Evolutionary conservation across 2,329 filamentous ascomycete genomes (phyloP).

Genomic region (Phyllosticta capitalensis): DNA sequence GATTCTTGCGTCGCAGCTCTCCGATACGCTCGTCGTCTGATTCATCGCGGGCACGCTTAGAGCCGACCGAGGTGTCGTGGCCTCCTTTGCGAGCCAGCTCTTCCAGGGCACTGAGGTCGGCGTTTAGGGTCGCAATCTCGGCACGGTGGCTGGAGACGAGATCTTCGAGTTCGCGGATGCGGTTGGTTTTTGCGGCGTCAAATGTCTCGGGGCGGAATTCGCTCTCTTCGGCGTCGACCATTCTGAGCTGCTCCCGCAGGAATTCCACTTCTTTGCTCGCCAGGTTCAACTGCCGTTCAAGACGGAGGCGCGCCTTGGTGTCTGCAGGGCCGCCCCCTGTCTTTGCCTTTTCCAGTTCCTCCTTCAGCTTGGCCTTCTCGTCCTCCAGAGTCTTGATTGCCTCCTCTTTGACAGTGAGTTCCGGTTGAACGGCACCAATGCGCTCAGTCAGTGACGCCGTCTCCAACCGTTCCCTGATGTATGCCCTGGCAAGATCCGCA

Average conservation of each 20-base stretch:
- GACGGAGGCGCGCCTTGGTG: constrained; percentile 57
- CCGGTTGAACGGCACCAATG: constrained; percentile 68
- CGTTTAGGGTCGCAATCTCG: constrained; percentile 66
- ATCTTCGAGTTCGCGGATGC: constrained; percentile 73
- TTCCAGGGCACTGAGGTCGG: constrained; percentile 62
- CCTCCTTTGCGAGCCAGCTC: constrained; percentile 27
- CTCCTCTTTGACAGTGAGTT: constrained; percentile 67
- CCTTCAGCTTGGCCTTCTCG: constrained; percentile 54
- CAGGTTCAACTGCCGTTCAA: constrained; percentile 78
- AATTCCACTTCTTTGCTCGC: constrained; percentile 92
- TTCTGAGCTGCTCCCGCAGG: constrained; percentile 81
- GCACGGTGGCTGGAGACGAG: constrained; percentile 77
- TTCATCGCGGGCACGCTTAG: constrained; percentile 53
- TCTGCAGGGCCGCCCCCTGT: constrained; percentile 42
- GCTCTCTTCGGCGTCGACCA: constrained; percentile 74
- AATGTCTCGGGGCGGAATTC: constrained; percentile 74
- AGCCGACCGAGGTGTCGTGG: constrained; percentile 35
- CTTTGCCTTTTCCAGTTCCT: constrained; percentile 64
- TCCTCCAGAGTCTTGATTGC: constrained; percentile 62
- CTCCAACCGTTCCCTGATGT: constrained; percentile 73
- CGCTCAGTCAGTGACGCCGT: constrained; percentile 71
- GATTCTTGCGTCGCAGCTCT: constrained; percentile 77
- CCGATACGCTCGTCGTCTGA: constrained; percentile 63
- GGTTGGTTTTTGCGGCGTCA: constrained; percentile 63
- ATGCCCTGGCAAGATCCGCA: constrained; percentile 73